phyloP scores from a whole-genome alignment of 345 rosid species.

The Hypericum androsaemum region DNA sequence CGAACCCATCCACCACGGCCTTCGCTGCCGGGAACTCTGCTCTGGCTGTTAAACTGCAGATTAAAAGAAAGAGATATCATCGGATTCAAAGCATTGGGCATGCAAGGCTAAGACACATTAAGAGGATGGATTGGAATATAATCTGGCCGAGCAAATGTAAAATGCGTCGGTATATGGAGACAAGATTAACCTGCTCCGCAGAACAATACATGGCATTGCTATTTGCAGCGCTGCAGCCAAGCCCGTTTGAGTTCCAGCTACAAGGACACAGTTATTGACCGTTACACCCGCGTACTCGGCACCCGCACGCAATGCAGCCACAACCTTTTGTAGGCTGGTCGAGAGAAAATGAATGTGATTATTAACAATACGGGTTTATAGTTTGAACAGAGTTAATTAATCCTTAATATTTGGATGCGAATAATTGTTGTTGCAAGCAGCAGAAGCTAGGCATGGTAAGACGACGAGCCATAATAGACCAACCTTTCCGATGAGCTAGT shows the following conservation, averaged over 20 bases:
- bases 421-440: no score
- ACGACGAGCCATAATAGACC: neutral
- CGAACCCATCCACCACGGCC: conserved; percentile 85
- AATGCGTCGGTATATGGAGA: neutral
- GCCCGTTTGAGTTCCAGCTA: conserved; percentile 81
- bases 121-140: neutral
- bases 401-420: no score
- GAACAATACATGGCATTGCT: conserved; percentile 78
- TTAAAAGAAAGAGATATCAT: neutral
- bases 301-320: conserved; percentile 77
- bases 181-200: conserved; percentile 72
- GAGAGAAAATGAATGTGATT: conserved; percentile 8
- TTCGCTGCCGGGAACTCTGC: conserved; percentile 78
- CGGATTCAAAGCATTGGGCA: neutral
- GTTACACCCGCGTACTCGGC: conserved; percentile 60
- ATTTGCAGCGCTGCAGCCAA: conserved; percentile 65
- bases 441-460: neutral
- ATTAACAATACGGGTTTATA: neutral
- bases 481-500: conserved; percentile 78
- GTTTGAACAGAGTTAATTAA: no score
- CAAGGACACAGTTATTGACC: conserved; percentile 56
- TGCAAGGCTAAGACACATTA: no score
- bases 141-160: no score
- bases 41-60: conserved; percentile 59
- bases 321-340: conserved; percentile 58